phyloP scores from a whole-genome alignment of 768 basidiomycete species.

The Lactarius hatsudake region DNA sequence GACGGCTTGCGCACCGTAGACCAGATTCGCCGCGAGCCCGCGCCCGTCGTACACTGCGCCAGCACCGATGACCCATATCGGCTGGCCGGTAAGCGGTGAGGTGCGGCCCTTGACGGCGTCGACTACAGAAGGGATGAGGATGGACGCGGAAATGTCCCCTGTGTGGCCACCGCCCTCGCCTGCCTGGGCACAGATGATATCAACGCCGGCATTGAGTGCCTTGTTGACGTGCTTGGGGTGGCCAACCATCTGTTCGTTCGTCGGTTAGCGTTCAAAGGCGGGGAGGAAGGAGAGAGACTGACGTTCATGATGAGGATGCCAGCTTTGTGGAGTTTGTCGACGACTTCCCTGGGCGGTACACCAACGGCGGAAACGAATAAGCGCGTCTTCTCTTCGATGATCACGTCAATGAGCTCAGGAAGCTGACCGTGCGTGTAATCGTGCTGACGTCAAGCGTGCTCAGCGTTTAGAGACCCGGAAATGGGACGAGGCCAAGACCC shows the following conservation, averaged over 20 bases:
- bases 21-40: slow-evolving; percentile 80
- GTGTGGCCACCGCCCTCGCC: slow-evolving; percentile 78
- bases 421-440: slow-evolving; percentile 91
- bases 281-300: slow-evolving; percentile 27
- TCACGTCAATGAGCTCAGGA: slow-evolving; percentile 79
- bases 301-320: slow-evolving; percentile 89
- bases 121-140: slow-evolving; percentile 90
- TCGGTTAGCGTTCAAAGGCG: no score
- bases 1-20: slow-evolving; percentile 87
- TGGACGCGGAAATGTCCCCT: slow-evolving; percentile 75
- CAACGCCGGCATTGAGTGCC: slow-evolving; percentile 80
- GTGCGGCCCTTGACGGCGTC: slow-evolving; percentile 74
- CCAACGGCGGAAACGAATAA: slow-evolving; percentile 93
- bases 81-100: slow-evolving; percentile 77
- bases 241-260: slow-evolving; percentile 68
- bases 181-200: slow-evolving; percentile 92
- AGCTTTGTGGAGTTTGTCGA: slow-evolving; percentile 79
- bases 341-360: slow-evolving; percentile 75
- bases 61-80: slow-evolving; percentile 86
- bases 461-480: neutral
- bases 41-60: slow-evolving; percentile 91
- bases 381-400: slow-evolving; percentile 84
- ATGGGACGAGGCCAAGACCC: slow-evolving; percentile 16
- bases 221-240: slow-evolving; percentile 86
- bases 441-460: slow-evolving; percentile 43